Evolutionary conservation across 768 basidiomycete species (phyloP), one percentile per base, ranked within the genome.

Genomic region (Cystofilobasidium bisporidii): DNA sequence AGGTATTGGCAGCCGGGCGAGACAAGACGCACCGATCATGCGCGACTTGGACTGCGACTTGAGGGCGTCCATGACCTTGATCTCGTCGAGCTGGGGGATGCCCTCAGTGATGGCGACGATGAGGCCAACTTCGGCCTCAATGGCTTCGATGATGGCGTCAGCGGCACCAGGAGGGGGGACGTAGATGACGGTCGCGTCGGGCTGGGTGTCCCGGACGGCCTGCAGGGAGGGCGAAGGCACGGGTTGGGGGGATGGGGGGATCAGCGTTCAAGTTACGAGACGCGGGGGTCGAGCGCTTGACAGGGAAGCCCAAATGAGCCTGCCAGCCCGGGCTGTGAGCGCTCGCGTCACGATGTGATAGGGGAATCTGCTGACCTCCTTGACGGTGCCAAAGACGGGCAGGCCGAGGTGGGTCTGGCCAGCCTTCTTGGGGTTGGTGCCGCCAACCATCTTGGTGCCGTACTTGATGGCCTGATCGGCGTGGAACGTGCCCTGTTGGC

Each of bases 81-180:
- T 91, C 81, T 99, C 94, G 76, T 99, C 96, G 12, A 86, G 82
- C 76, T 99, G 96, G 20, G 96, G 96, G 73, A 99, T 99, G 48
- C 96, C 96, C 79, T 99, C 96, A 17, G 96, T 99, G 73, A 99
- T 89, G 76, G 92, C 93, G 57, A 99, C 96, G 80, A 99, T 99
- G 69, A 99, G 80, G 22, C 87, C 86, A 81, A 99, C 93, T 79
- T 99, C 96, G 73, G 89, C 90, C 78, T 98, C 96, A 73, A 99
- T 97, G 41, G 96, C 96, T 78, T 99, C 96, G 64, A 99, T 86
- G 77, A 99, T 97, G 48, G 96, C 96, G 71, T 94, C 93, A 33
- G 91, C 96, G 24, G 94, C 94, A 60, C 83, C 82, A 5, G 93
- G 90, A n/a, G 96, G 96, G 6, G 96, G 96, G 18, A 99, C 96